phyloP scores from a whole-genome alignment of 2,329 filamentous ascomycete species.

The Stemphylium vesicarium region DNA sequence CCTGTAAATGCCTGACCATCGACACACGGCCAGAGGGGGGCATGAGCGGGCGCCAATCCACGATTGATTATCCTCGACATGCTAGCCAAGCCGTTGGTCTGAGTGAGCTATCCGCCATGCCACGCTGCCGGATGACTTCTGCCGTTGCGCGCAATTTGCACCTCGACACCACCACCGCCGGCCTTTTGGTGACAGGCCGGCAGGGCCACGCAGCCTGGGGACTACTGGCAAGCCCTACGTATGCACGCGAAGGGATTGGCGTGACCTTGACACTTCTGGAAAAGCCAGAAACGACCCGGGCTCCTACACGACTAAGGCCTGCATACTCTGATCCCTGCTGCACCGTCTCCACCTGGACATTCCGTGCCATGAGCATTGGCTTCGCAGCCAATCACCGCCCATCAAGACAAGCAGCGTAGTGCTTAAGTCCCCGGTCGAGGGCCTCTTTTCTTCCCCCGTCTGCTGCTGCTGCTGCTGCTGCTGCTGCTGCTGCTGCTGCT shows the following conservation, averaged over 20 bases:
- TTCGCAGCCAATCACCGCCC: constrained; percentile 35
- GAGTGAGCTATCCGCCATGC: constrained; percentile 22
- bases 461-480: constrained; percentile 17
- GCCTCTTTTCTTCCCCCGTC: constrained; percentile 27
- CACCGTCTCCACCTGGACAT: constrained; percentile 26
- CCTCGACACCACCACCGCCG: background rate
- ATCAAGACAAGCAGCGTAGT: constrained; percentile 26
- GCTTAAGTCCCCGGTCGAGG: constrained; percentile 39
- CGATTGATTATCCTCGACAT: constrained; percentile 19
- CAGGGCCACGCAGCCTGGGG: constrained; percentile 3
- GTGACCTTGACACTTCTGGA: constrained; percentile 10
- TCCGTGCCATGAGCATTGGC: constrained; percentile 26
- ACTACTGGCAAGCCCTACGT: constrained; percentile 10
- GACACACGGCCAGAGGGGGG: constrained; percentile 24
- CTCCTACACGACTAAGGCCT: constrained; percentile 33
- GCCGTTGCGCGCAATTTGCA: constrained; percentile 4
- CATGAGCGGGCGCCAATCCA: constrained; percentile 21
- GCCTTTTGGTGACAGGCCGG: background rate
- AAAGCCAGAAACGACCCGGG: constrained; percentile 7
- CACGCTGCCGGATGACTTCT: constrained; percentile 25
- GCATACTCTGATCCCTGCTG: constrained; percentile 30
- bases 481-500: constrained; percentile 10
- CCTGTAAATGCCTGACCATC: background rate
- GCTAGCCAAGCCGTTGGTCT: constrained; percentile 25
- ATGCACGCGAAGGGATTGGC: constrained; percentile 13